Evolutionary conservation across 257 asterid species (phyloP), one percentile per base, ranked within the genome.

Genomic region (Salvia hispanica): DNA sequence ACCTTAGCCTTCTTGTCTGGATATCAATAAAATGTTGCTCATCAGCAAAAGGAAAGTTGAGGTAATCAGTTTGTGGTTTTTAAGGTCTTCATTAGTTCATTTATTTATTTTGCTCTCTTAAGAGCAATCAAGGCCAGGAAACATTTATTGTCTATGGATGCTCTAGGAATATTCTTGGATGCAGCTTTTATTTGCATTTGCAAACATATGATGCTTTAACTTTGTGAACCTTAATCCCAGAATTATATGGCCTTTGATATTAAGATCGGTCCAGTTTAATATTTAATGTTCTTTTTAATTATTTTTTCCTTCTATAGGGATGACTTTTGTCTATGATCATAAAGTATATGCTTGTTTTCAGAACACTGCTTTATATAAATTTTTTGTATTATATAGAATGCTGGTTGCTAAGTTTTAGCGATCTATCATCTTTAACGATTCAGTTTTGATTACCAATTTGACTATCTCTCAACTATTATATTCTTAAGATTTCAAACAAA

Each of bases 41-140:
- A 69, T 58, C 62, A 50, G 33, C 43, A 4, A 47, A 70, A 52
- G 61, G 52, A 64, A 62, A 62, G 52, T 76, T 44, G 66, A 45
- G 53, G 34, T 44, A 14, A 60, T 68, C 42, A 56, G 44, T 53
- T 62, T 64, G 11, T 9, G 61, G 69, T 6, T 11, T 69, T 69
- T 43, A 15, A 51, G 43, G 16, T 21, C 25, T 46, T 50, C 36
- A 3, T 21, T 25, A 25, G 31, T 25, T 25, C 2, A 25, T 5
- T 70, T 15, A 1, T 48, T n/a, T 14, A 48, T 33, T n/a, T 36
- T 54, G 33, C 34, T 64, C 10, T 1, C 25, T 9, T 55, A 72
- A 47, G 47, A 52, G 50, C 14, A 68, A 58, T 39, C 68, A 64
- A 53, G 44, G 33, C 16, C 43, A 52, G 43, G 69, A 64, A 58